These are phyloP conservation scores for Diaporthe citri DNA, from an alignment of 2,329 filamentous ascomycete species.

Conservation along the genomic window DNA sequence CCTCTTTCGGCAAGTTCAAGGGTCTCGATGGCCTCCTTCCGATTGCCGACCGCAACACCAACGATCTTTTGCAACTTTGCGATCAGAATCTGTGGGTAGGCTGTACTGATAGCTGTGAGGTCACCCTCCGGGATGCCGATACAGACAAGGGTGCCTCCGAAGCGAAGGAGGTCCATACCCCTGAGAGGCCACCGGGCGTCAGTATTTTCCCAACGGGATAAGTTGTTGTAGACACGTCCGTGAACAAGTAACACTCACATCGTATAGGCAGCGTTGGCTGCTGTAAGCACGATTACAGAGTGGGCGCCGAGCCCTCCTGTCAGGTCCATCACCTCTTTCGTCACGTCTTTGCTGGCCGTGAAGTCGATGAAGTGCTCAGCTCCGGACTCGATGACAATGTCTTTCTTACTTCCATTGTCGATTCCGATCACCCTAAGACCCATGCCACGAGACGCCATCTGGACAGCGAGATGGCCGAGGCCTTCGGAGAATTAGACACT, in stretches of 20 bases:
- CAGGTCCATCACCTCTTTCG: conserved; percentile 67
- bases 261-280: conserved; percentile 61
- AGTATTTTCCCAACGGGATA: neutral
- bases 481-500: conserved; percentile 44
- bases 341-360: conserved; percentile 52
- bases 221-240: too few species aligned
- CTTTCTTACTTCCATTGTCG: conserved; percentile 40
- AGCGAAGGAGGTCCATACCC: conserved; percentile 59
- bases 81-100: conserved; percentile 57
- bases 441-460: conserved; percentile 38
- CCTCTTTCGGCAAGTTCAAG: conserved; percentile 42
- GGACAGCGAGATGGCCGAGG: conserved; percentile 35
- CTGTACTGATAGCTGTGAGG: conserved; percentile 56
- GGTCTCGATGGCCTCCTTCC: conserved; percentile 56
- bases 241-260: conserved; percentile 14
- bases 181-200: conserved; percentile 47
- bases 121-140: conserved; percentile 64
- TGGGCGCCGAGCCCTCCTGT: conserved; percentile 71
- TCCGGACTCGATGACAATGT: conserved; percentile 59
- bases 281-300: conserved; percentile 69
- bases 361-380: conserved; percentile 76
- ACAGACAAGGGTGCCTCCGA: conserved; percentile 64
- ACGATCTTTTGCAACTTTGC: conserved; percentile 58
- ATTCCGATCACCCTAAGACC: conserved; percentile 40
- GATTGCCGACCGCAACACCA: conserved; percentile 63